Percentiles rank a stretch among this genome's conserved stretches.
Evolutionary conservation across 2,329 filamentous ascomycete species (phyloP).

Genomic region (Ophiostoma sp.): DNA sequence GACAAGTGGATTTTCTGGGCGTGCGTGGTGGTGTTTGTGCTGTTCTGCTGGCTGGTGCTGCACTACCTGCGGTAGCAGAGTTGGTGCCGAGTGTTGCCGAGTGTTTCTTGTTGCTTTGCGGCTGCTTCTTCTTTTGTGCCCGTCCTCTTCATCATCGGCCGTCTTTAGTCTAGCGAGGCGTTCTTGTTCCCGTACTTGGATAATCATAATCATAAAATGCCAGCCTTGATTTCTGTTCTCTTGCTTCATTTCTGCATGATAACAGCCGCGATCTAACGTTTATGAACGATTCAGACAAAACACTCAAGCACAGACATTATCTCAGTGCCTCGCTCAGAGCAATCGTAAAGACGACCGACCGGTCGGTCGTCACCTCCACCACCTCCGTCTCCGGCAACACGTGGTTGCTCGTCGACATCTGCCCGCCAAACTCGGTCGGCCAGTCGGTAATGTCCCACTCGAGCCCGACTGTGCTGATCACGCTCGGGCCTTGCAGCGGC

Average conservation of each 20-base stretch:
- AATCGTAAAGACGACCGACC: slow-evolving; percentile 68
- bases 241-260: too few relatives aligned
- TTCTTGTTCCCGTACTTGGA: neutral
- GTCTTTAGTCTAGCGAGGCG: slow-evolving; percentile 3
- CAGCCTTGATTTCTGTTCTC: neutral
- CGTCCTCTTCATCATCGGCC: neutral
- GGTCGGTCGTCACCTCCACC: slow-evolving; percentile 58
- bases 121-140: neutral
- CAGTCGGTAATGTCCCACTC: slow-evolving; percentile 88
- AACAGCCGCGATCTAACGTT: too few relatives aligned
- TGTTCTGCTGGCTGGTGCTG: slow-evolving; percentile 87
- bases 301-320: neutral
- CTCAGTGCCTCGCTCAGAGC: slow-evolving; percentile 45
- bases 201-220: slow-evolving; percentile 7
- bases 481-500: slow-evolving; percentile 70
- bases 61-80: slow-evolving; percentile 64
- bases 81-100: neutral
- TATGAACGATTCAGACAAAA: neutral
- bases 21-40: slow-evolving; percentile 78
- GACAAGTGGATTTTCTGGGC: slow-evolving; percentile 98
- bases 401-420: slow-evolving; percentile 76
- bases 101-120: neutral
- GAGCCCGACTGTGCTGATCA: slow-evolving; percentile 73
- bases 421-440: slow-evolving; percentile 68
- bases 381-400: slow-evolving; percentile 54